Evolutionary conservation across 495 filamentous ascomycete species (phyloP).

Genomic region (Trichocladium antarcticum): DNA sequence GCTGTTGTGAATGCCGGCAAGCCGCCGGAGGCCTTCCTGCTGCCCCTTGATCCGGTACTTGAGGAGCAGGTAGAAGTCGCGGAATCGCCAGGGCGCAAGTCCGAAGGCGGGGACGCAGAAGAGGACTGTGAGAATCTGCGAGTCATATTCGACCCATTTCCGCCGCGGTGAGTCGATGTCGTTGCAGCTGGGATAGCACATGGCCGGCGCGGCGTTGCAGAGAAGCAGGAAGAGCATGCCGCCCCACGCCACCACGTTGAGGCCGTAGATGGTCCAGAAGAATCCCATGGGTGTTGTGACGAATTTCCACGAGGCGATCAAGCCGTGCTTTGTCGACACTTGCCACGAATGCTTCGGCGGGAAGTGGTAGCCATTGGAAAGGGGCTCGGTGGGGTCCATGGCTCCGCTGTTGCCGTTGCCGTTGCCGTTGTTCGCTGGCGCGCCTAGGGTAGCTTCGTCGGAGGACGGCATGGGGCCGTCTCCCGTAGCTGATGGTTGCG

Average conservation of each 20-base stretch:
- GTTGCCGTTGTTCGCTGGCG: neutral
- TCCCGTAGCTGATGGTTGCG: neutral
- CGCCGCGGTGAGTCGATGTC: conserved; percentile 60
- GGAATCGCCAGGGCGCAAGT: conserved; percentile 72
- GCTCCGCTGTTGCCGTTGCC: neutral
- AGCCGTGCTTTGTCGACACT: conserved; percentile 45
- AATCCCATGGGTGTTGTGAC: conserved; percentile 58
- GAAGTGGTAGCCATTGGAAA: conserved; percentile 56
- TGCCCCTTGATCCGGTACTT: conserved; percentile 47
- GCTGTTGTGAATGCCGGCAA: conserved; percentile 54
- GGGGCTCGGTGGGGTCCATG: conserved; percentile 15
- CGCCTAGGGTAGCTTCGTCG: conserved; percentile 2
- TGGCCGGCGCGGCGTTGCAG: conserved; percentile 60
- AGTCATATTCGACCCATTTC: conserved; percentile 77
- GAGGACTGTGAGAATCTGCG: conserved; percentile 70
- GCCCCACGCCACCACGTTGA: conserved; percentile 79
- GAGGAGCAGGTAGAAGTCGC: conserved; percentile 61
- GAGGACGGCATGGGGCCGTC: neutral
- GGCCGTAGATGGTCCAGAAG: conserved; percentile 63
- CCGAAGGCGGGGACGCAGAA: conserved; percentile 86
- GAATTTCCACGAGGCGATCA: conserved; percentile 46
- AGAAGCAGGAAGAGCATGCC: conserved; percentile 82
- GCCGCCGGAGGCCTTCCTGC: conserved; percentile 42
- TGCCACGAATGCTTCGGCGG: conserved; percentile 54
- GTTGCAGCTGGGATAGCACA: conserved; percentile 67